Percentiles rank a stretch among this genome's conserved stretches.
phyloP scores from a whole-genome alignment of 768 basidiomycete genomes.

The Suillus clintonianus region DNA sequence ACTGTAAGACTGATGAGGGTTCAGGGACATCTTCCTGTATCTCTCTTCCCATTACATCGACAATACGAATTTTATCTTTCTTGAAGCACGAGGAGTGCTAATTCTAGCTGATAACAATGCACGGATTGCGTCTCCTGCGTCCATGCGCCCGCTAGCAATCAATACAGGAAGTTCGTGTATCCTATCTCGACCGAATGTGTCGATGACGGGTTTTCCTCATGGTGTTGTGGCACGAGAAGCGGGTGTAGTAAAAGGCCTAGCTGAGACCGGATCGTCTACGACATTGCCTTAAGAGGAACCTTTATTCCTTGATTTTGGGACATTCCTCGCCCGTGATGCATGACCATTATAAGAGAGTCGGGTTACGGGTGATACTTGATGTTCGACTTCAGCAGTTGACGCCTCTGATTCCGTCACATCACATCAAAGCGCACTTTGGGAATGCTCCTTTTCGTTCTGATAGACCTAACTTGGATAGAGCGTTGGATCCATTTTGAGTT shows the following conservation, averaged over 20 bases:
- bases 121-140: slow-evolving; percentile 16
- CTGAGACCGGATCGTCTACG: not conserved
- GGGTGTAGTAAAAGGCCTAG: slow-evolving; percentile 22
- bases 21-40: slow-evolving; percentile 39
- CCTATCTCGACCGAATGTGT: slow-evolving; percentile 65
- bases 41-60: slow-evolving; percentile 70
- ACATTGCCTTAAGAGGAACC: slow-evolving; percentile 6
- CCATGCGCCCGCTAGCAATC: slow-evolving; percentile 15
- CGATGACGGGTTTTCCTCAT: slow-evolving; percentile 56
- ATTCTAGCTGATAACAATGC: slow-evolving; percentile 11
- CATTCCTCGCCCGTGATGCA: not conserved
- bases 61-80: slow-evolving; percentile 50
- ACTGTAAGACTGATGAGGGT: slow-evolving; percentile 20
- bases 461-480: slow-evolving; percentile 32
- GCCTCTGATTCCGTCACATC: slow-evolving; percentile 36
- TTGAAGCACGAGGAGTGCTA: slow-evolving; percentile 25
- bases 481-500: slow-evolving; percentile 13
- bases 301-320: not conserved
- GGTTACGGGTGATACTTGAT: slow-evolving; percentile 20
- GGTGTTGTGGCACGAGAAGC: slow-evolving; percentile 20
- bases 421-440: slow-evolving; percentile 76
- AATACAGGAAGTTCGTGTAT: slow-evolving; percentile 13
- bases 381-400: slow-evolving; percentile 28
- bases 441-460: slow-evolving; percentile 50
- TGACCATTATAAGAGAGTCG: not conserved